A percentile compares a stretch with the other conserved stretches of the same genome.
phyloP scores from a whole-genome alignment of 768 basidiomycete genomes.

The Phaeolepiota aurea region DNA sequence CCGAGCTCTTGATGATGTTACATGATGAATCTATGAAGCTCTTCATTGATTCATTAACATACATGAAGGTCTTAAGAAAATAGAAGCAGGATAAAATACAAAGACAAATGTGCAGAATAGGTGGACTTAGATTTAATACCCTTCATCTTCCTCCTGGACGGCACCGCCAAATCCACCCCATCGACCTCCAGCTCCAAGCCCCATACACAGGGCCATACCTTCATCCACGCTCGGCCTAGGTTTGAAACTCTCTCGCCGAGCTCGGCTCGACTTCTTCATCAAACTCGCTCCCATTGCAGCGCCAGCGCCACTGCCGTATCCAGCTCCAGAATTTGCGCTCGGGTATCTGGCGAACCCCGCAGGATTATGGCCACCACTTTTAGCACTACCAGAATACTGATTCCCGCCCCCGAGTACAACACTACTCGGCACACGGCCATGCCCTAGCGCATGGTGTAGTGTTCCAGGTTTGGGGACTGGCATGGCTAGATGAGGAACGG shows the following conservation, averaged over 20 bases:
- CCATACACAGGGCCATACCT: too few relatives aligned
- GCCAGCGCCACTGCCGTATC: conserved; percentile 11
- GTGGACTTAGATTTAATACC: too few relatives aligned
- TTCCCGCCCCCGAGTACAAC: conserved; percentile 13
- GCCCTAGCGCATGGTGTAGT: conserved; percentile 47
- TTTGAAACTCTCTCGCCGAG: conserved; percentile 73
- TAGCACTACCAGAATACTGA: conserved; percentile 8
- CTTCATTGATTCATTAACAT: too few relatives aligned
- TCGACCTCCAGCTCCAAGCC: conserved; percentile 17
- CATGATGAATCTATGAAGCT: too few relatives aligned
- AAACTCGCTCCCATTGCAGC: conserved; percentile 16
- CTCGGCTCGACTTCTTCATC: conserved; percentile 42
- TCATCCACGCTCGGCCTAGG: conserved; percentile 69
- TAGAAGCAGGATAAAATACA: too few relatives aligned
- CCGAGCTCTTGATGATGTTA: too few relatives aligned
- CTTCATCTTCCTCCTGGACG: conserved; percentile 45
- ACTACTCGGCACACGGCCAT: conserved; percentile 38
- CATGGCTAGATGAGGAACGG: conserved; percentile 28
- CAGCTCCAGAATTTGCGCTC: conserved; percentile 9
- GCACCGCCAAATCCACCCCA: conserved; percentile 25
- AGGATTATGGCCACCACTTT: conserved; percentile 11
- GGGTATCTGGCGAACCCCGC: conserved; percentile 16
- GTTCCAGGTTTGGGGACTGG: conserved; percentile 42
- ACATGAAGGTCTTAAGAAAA: too few relatives aligned
- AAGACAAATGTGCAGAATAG: too few relatives aligned